Conservation (phyloP, 805 yeast species). For the Isabelozyma gotoi region DNA sequence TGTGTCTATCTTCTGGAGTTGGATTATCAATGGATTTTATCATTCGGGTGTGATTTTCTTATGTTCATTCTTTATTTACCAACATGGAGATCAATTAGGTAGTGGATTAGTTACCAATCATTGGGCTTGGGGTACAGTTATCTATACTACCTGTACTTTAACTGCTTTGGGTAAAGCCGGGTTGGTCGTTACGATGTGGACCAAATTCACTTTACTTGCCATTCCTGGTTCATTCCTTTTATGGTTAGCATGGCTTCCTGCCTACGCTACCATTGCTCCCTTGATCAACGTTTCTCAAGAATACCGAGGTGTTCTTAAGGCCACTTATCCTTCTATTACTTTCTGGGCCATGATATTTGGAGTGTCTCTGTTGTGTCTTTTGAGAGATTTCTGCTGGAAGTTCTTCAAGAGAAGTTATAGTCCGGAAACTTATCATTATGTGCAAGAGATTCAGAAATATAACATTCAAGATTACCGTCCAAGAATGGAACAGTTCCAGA, state of each 20-base stretch:
- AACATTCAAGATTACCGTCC: constrained; percentile 93
- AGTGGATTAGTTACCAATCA: constrained; percentile 77
- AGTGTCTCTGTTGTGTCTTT: constrained; percentile 71
- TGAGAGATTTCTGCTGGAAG: constrained; percentile 92
- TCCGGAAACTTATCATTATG: constrained; percentile 92
- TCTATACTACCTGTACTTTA: constrained; percentile 81
- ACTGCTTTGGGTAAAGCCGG: constrained; percentile 96
- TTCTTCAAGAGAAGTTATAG: constrained; percentile 87
- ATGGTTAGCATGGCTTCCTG: constrained; percentile 86
- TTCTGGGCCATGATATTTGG: constrained; percentile 85
- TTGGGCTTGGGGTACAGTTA: constrained; percentile 94
- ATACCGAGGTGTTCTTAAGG: constrained; percentile 74
- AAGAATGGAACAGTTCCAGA: constrained; percentile 94
- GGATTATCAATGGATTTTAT: constrained; percentile 94
- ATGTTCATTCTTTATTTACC: constrained; percentile 67
- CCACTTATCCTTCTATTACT: constrained; percentile 70
- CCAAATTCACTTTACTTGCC: constrained; percentile 85
- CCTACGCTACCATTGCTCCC: constrained; percentile 85
- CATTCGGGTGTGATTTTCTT: constrained; percentile 86
- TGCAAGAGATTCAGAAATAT: constrained; percentile 94
- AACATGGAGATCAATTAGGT: constrained; percentile 61
- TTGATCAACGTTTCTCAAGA: constrained; percentile 77
- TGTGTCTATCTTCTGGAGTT: constrained; percentile 92
- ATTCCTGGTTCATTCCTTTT: constrained; percentile 89
- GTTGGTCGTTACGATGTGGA: constrained; percentile 88